Percentiles rank a stretch among this genome's conserved stretches.
These are phyloP conservation scores for Pugionium dolabratum DNA, from an alignment of 345 rosid genomes.

Conservation along the genomic window DNA sequence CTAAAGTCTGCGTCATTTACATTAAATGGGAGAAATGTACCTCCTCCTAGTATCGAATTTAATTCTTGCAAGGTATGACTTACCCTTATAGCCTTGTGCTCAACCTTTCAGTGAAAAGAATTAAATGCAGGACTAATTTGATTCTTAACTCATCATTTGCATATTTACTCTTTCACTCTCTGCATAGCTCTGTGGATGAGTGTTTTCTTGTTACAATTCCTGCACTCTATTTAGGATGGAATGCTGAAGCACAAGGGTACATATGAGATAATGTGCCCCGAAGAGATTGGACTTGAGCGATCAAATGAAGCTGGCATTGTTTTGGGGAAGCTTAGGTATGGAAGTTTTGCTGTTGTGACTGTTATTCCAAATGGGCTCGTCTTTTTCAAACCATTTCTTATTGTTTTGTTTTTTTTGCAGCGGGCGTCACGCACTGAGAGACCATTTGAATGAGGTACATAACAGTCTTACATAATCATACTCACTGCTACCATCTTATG, in stretches of 20 bases:
- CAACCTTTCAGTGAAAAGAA: background rate
- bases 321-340: conserved; percentile 88
- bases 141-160: conserved; percentile 2
- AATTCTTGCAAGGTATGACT: background rate
- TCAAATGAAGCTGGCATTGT: conserved; percentile 87
- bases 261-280: conserved; percentile 86
- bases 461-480: conserved; percentile 2
- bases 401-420: conserved; percentile 42
- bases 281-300: conserved; percentile 90
- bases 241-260: conserved; percentile 92
- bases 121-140: no score
- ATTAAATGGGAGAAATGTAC: background rate
- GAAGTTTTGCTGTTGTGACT: background rate
- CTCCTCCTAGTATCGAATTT: conserved; percentile 4
- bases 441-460: conserved; percentile 73
- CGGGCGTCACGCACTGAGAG: conserved; percentile 91
- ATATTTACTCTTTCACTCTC: conserved; percentile 16
- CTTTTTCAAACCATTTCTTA: conserved; percentile 7
- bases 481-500: conserved; percentile 11
- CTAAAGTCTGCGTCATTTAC: background rate
- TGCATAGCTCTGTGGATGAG: conserved; percentile 38
- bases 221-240: conserved; percentile 65
- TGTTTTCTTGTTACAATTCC: background rate
- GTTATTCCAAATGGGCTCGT: background rate
- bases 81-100: conserved; percentile 3